These are phyloP conservation scores for Spathaspora girioi DNA, from an alignment of 805 yeast species.

Conservation along the genomic window DNA sequence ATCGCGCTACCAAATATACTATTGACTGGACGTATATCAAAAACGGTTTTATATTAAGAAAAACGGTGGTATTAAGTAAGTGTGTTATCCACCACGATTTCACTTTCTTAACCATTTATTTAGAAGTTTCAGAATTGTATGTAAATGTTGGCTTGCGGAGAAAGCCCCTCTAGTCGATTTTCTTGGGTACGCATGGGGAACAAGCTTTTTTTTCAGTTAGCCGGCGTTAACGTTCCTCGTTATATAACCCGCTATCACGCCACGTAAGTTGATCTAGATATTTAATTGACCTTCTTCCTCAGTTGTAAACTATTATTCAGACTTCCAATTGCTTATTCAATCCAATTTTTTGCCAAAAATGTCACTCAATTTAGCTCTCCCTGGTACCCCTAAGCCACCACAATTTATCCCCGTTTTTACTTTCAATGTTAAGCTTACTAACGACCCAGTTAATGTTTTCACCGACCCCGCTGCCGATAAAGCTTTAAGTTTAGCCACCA, in stretches of 20 bases:
- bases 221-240: not conserved
- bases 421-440: conserved; percentile 23
- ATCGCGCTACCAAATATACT: too few relatives aligned
- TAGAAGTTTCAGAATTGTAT: too few relatives aligned
- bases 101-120: too few relatives aligned
- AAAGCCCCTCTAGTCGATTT: too few relatives aligned
- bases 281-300: not conserved
- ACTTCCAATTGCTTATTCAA: not conserved
- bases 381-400: conserved; percentile 19
- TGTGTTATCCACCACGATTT: too few relatives aligned
- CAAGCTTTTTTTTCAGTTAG: not conserved
- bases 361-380: conserved; percentile 6
- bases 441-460: conserved; percentile 17
- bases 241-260: not conserved
- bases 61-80: too few relatives aligned
- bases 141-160: too few relatives aligned
- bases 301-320: not conserved
- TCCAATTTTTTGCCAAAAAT: not conserved
- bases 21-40: too few relatives aligned
- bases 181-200: too few relatives aligned
- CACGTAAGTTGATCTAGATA: not conserved
- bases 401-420: conserved; percentile 28
- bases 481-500: conserved; percentile 17
- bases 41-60: too few relatives aligned
- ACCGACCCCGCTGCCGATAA: conserved; percentile 14